Percentiles rank a stretch among this genome's conserved stretches.
phyloP scores from a whole-genome alignment of 495 filamentous ascomycete species.

The Recurvomyces mirabilis region DNA sequence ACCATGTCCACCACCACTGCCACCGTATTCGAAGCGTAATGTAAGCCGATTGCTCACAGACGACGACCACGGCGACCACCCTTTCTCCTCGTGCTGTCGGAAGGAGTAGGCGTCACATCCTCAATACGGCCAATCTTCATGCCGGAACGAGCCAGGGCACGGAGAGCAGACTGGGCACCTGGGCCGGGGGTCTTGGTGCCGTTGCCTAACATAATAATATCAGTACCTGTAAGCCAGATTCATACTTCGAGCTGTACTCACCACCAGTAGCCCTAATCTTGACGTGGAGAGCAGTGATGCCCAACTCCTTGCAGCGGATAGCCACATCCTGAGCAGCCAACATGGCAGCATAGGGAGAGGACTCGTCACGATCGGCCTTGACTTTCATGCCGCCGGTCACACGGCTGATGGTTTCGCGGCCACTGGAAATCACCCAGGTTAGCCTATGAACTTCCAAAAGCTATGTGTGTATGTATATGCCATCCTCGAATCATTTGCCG shows the following conservation, averaged over 20 bases:
- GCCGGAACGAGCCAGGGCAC: conserved; percentile 91
- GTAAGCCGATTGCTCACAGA: conserved; percentile 52
- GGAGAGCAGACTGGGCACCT: conserved; percentile 96
- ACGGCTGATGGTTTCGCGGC: conserved; percentile 98
- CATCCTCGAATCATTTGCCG: too few relatives aligned
- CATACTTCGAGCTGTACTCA: conserved; percentile 31
- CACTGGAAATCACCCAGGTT: conserved; percentile 67
- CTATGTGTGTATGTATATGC: conserved; percentile 1
- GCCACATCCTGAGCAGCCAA: conserved; percentile 83
- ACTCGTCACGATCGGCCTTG: conserved; percentile 99
- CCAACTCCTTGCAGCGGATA: conserved; percentile 95
- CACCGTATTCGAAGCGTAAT: conserved; percentile 13
- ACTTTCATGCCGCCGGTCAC: conserved; percentile 99
- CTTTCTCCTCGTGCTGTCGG: conserved; percentile 97
- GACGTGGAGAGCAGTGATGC: conserved; percentile 97
- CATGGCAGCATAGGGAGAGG: conserved; percentile 98
- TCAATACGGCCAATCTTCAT: conserved; percentile 99
- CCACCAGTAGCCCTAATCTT: conserved; percentile 99
- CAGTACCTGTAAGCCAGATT: neutral
- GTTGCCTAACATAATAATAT: conserved; percentile 53
- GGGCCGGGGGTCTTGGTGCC: conserved; percentile 99
- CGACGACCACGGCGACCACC: conserved; percentile 99
- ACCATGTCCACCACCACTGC: conserved; percentile 24
- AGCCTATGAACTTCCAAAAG: conserved; percentile 36
- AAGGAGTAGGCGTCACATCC: conserved; percentile 97